Evolutionary conservation across 345 rosid genomes (phyloP).

Genomic region (Sonneratia alba): DNA sequence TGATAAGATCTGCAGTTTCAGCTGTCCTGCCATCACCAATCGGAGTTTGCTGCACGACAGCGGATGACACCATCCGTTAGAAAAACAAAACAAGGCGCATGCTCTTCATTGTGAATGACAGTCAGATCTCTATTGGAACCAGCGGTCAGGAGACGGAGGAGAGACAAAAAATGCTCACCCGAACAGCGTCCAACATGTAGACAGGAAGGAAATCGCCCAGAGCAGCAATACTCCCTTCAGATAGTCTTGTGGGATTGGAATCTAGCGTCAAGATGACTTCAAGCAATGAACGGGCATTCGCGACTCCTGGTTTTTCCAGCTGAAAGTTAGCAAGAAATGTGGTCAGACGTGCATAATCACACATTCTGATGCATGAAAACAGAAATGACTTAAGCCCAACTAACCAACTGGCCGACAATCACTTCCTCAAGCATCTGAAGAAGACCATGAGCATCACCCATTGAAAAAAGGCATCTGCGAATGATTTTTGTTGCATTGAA

Average conservation of each 20-base stretch:
- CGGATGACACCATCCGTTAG: not conserved
- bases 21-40: conserved; percentile 31
- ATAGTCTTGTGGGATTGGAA: conserved; percentile 59
- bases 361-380: not conserved
- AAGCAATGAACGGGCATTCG: conserved; percentile 65
- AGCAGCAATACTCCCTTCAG: conserved; percentile 40
- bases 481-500: conserved; percentile 33
- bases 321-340: conserved; percentile 15
- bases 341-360: conserved; percentile 1
- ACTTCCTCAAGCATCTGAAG: conserved; percentile 44
- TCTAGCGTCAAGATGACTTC: conserved; percentile 52
- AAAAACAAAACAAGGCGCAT: not conserved
- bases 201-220: conserved; percentile 43
- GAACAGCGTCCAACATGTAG: conserved; percentile 48
- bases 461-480: conserved; percentile 44
- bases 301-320: conserved; percentile 39
- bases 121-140: too few relatives aligned
- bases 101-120: not conserved
- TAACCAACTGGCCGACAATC: conserved; percentile 51
- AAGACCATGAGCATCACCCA: conserved; percentile 62
- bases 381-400: conserved; percentile 11
- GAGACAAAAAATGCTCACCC: conserved; percentile 30
- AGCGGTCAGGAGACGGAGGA: not conserved
- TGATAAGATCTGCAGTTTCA: conserved; percentile 9
- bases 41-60: conserved; percentile 38